Conservation (phyloP, 345 rosid species). For the Rhodamnia argentea region DNA sequence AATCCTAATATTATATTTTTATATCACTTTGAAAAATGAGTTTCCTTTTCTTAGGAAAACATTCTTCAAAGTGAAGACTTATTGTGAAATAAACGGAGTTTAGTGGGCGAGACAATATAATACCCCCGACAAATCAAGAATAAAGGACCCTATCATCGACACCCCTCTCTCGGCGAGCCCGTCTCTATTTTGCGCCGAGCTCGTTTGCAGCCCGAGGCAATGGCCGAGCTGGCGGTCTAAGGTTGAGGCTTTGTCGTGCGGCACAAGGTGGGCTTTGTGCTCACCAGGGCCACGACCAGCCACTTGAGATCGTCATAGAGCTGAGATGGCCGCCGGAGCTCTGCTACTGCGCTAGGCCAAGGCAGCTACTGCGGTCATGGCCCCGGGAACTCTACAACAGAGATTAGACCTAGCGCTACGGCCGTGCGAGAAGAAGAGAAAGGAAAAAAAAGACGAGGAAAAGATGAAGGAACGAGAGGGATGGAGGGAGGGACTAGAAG, state of each 20-base stretch:
- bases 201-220: background rate
- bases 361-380: background rate
- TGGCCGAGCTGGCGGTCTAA: background rate
- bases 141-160: background rate
- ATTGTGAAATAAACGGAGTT: background rate
- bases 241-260: background rate
- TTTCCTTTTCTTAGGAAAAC: background rate
- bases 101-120: background rate
- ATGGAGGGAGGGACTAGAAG: too few relatives aligned
- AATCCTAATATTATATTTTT: too few relatives aligned
- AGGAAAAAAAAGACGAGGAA: too few relatives aligned
- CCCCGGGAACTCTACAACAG: background rate
- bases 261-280: background rate
- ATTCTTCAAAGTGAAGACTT: background rate
- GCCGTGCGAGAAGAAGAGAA: too few relatives aligned
- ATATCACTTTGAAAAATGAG: background rate
- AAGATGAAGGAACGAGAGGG: too few relatives aligned
- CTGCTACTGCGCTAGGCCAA: background rate
- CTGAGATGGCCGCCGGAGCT: background rate
- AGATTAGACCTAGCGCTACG: too few relatives aligned
- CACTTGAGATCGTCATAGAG: background rate
- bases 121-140: background rate
- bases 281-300: fast-evolving
- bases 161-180: background rate
- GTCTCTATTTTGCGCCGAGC: background rate